Evolutionary conservation across 2,329 filamentous ascomycete genomes (phyloP).

Genomic region (Magnaporthiopsis incrustans): DNA sequence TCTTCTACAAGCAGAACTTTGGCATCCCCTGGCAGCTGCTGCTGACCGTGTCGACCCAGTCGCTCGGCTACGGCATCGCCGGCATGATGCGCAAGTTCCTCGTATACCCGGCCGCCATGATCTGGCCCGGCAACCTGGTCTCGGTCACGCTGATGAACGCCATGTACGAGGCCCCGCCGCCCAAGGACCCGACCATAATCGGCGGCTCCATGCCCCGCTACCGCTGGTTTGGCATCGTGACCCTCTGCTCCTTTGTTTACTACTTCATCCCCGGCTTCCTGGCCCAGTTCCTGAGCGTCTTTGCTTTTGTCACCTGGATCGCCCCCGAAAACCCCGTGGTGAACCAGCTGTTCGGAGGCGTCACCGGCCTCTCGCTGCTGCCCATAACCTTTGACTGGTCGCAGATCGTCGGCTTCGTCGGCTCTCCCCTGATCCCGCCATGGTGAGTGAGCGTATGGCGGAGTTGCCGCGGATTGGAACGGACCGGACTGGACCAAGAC

Average conservation of each 20-base stretch:
- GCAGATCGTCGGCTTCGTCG: conserved; percentile 60
- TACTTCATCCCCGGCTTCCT: conserved; percentile 47
- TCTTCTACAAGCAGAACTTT: conserved; percentile 65
- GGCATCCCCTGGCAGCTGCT: conserved; percentile 59
- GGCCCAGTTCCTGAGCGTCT: conserved; percentile 39
- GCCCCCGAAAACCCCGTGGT: conserved; percentile 36
- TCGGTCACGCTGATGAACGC: conserved; percentile 61
- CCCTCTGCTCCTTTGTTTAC: conserved; percentile 35
- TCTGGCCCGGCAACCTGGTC: conserved; percentile 63
- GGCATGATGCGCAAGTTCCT: conserved; percentile 59
- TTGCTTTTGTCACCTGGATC: conserved; percentile 40
- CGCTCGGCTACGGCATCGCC: conserved; percentile 60
- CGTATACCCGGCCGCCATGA: conserved; percentile 61
- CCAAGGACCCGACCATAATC: conserved; percentile 40
- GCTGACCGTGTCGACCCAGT: conserved; percentile 60
- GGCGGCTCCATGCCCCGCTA: conserved; percentile 59
- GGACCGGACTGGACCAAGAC: not conserved
- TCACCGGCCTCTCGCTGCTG: conserved; percentile 30
- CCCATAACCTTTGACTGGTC: conserved; percentile 44
- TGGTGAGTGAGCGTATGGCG: conserved; percentile 36
- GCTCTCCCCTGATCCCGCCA: conserved; percentile 60
- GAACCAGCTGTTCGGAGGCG: conserved; percentile 42
- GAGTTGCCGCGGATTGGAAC: not conserved
- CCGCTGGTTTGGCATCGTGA: conserved; percentile 36
- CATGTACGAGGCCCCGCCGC: conserved; percentile 56